These are phyloP conservation scores for Selaginella moellendorffii DNA, from an alignment of 75 land plant species.

Conservation along the genomic window DNA sequence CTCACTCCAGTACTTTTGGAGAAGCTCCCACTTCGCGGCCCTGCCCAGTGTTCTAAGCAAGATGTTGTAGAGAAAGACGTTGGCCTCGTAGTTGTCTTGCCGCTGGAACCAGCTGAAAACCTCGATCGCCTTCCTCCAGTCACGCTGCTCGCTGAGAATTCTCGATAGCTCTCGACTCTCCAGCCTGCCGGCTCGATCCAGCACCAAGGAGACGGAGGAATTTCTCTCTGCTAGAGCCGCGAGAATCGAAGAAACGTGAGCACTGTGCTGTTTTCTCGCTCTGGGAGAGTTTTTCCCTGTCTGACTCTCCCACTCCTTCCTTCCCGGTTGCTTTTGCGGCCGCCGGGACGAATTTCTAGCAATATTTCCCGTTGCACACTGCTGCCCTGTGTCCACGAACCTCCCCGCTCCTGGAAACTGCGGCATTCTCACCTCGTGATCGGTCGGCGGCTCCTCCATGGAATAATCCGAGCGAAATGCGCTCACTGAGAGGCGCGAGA, in stretches of 20 bases:
- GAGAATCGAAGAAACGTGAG: conserved; percentile 33
- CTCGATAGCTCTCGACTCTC: conserved; percentile 45
- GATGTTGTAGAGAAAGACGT: conserved; percentile 59
- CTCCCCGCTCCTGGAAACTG: too few relatives aligned
- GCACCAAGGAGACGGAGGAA: conserved; percentile 45
- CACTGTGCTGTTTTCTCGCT: conserved; percentile 11
- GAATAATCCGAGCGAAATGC: too few relatives aligned
- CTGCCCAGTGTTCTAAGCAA: conserved; percentile 52
- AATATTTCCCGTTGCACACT: too few relatives aligned
- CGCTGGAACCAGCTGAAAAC: conserved; percentile 46
- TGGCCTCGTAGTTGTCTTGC: conserved; percentile 38
- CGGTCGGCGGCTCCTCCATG: too few relatives aligned
- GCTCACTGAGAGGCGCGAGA: too few relatives aligned
- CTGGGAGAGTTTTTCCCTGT: conserved; percentile 10
- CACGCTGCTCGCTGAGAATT: conserved; percentile 43
- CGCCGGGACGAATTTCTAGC: too few relatives aligned
- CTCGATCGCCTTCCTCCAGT: conserved; percentile 37
- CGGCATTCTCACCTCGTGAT: too few relatives aligned
- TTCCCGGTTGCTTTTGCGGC: too few relatives aligned
- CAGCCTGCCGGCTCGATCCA: conserved; percentile 44
- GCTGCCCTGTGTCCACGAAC: too few relatives aligned
- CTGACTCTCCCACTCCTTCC: conserved; percentile 10
- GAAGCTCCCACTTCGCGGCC: conserved; percentile 53
- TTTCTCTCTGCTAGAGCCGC: conserved; percentile 32
- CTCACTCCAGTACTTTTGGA: conserved; percentile 51